Percentiles rank a stretch among this genome's conserved stretches.
Evolutionary conservation across 257 asterid species (phyloP).

Genomic region (Galeopsis tetrahit): DNA sequence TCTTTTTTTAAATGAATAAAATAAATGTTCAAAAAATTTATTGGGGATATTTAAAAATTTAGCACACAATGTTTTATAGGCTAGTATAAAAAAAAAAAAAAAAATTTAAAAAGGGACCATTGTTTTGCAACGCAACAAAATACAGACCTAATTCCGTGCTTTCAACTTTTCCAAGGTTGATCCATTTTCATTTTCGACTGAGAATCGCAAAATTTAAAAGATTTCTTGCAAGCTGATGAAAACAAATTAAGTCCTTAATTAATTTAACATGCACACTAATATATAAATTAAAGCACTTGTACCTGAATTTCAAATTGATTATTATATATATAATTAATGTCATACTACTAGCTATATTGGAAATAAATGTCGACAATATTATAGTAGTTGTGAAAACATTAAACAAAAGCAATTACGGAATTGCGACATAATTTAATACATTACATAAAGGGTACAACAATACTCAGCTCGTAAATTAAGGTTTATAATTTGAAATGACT

Average conservation of each 20-base stretch:
- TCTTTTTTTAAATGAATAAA: too few relatives aligned
- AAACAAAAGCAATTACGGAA: constrained; percentile 8
- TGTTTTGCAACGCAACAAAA: too few relatives aligned
- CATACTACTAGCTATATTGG: too few relatives aligned
- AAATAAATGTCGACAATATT: neutral
- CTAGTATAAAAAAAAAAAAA: too few relatives aligned
- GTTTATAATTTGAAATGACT: constrained; percentile 18
- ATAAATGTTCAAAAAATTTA: too few relatives aligned
- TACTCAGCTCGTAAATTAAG: neutral
- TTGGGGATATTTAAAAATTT: too few relatives aligned
- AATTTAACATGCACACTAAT: neutral
- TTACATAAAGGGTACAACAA: neutral
- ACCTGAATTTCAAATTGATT: neutral
- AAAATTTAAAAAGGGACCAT: too few relatives aligned
- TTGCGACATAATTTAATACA: neutral
- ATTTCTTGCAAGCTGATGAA: neutral
- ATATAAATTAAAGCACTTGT: neutral
- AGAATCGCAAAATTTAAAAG: too few relatives aligned
- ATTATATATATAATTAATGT: neutral
- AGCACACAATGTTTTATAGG: too few relatives aligned
- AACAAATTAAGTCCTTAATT: neutral
- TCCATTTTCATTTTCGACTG: too few relatives aligned
- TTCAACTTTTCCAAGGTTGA: too few relatives aligned
- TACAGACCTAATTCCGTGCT: too few relatives aligned
- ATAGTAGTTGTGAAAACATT: neutral